phyloP scores from a whole-genome alignment of 495 filamentous ascomycete genomes.

The Thozetella sp. region DNA sequence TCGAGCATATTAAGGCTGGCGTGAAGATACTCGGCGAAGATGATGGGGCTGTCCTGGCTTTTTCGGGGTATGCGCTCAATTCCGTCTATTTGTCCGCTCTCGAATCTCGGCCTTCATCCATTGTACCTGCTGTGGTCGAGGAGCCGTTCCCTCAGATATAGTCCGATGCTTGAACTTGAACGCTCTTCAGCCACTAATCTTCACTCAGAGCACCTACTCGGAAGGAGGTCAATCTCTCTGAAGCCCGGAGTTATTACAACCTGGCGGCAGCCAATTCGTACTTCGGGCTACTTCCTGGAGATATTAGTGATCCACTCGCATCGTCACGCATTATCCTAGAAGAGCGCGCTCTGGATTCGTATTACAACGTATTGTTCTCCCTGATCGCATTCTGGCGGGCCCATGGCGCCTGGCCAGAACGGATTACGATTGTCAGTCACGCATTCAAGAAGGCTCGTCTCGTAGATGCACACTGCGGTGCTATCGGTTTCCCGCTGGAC shows the following conservation, averaged over 20 bases:
- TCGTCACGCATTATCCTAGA: slow-evolving; percentile 52
- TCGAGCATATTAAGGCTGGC: slow-evolving; percentile 69
- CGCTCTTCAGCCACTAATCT: slow-evolving; percentile 4
- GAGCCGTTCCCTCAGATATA: too few relatives aligned
- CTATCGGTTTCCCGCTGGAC: slow-evolving; percentile 56
- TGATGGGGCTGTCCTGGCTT: slow-evolving; percentile 52
- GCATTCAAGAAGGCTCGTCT: slow-evolving; percentile 73
- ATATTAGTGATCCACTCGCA: background rate
- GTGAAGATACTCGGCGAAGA: slow-evolving; percentile 45
- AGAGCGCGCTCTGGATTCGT: slow-evolving; percentile 73
- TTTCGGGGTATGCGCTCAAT: slow-evolving; percentile 65
- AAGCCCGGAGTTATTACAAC: slow-evolving; percentile 68
- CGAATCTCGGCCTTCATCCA: background rate
- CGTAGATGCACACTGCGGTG: slow-evolving; percentile 65
- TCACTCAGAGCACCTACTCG: slow-evolving; percentile 62
- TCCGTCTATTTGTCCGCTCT: background rate
- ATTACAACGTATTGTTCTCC: slow-evolving; percentile 76
- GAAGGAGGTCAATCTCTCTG: slow-evolving; percentile 51
- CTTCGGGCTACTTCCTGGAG: slow-evolving; percentile 34
- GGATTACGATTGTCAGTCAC: slow-evolving; percentile 72
- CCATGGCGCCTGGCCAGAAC: slow-evolving; percentile 46
- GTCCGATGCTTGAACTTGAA: too few relatives aligned
- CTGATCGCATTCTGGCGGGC: slow-evolving; percentile 58
- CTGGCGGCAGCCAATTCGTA: slow-evolving; percentile 40
- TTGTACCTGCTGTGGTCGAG: background rate